These are phyloP conservation scores for Cryptosporidium canis DNA, from an alignment of 169 alveolate species.

Conservation along the genomic window DNA sequence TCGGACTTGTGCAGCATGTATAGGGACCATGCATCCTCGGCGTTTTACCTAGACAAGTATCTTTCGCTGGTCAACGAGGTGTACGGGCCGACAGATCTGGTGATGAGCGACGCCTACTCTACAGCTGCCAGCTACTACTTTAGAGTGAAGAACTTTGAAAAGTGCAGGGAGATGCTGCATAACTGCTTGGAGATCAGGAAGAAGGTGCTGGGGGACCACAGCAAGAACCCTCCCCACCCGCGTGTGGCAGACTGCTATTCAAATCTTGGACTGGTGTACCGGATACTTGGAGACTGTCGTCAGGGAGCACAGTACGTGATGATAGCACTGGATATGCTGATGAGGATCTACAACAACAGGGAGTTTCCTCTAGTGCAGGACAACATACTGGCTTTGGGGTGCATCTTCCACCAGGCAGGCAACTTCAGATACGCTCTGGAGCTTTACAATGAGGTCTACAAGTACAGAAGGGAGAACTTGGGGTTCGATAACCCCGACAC, in stretches of 20 bases:
- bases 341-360: constrained; percentile 83
- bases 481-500: constrained; percentile 84
- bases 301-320: constrained; percentile 83
- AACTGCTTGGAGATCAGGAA: constrained; percentile 64
- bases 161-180: constrained; percentile 36
- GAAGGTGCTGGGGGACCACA: constrained; percentile 57
- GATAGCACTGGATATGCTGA: constrained; percentile 86
- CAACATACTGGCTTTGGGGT: constrained; percentile 83
- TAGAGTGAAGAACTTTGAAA: constrained; percentile 47
- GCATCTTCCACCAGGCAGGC: constrained; percentile 83
- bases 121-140: constrained; percentile 75
- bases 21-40: constrained; percentile 76
- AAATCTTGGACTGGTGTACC: constrained; percentile 81
- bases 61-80: constrained; percentile 59
- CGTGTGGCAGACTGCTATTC: constrained; percentile 86
- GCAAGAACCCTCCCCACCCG: constrained; percentile 77
- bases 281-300: constrained; percentile 81
- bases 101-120: constrained; percentile 74
- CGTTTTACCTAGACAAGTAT: constrained; percentile 74
- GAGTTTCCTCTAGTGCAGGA: constrained; percentile 83
- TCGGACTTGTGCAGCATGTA: constrained; percentile 77
- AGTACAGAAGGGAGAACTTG: constrained; percentile 77
- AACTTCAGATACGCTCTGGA: constrained; percentile 82
- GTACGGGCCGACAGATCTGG: constrained; percentile 72
- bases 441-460: constrained; percentile 84